Base-by-base conservation (phyloP, 345 rosid species). In the Salix brachista region DNA sequence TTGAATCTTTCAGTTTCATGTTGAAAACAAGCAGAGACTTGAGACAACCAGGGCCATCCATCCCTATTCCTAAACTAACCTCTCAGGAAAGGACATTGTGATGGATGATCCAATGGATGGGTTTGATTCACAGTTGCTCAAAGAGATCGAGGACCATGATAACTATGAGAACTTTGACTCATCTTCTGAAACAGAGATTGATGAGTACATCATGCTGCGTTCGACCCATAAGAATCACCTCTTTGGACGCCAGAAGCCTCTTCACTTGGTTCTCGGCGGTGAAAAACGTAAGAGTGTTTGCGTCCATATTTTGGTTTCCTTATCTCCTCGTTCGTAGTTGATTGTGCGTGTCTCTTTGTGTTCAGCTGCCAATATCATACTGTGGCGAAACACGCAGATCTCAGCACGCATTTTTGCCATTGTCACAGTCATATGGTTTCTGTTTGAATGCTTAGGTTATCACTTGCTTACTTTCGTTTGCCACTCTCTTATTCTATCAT, bases 261-360 rank as follows among this genome's bases (percentile, higher is more conserved):
- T 86, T 19, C 87, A 86, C 48, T 41, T 82, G n/a, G 83, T 84
- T 48, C 85, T 86, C 7, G 89, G 89, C 6, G 87, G 81, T 14
- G 89, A 87, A 50, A 82, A 86, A 77, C 28, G 88, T 86, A 83
- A 2, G 36, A 66, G 64, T n/a, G 26, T n/a, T 62, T n/a, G 3
- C 8, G 25, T 12, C 19, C 16, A 39, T 2, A 30, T 66, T 18
- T 13, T 64, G 6, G 34, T 21, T 64, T 26, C 23, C 18, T 64
- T 1, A 64, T 64, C 67, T 12, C 67, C 34, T 26, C 25, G 34
- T 58, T 58, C 16, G 50, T 46, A 46, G 50, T 46, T 46, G 50
- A 46, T 46, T 46, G 50, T 46, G 50, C 13, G 16, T 26, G 32
- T 21, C 30, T 48, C 13, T 11, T n/a, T 32, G 36, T 44, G 19